Conservation (phyloP, 371 early-diverging fungal species). For the Choanephora cucurbitarum region DNA sequence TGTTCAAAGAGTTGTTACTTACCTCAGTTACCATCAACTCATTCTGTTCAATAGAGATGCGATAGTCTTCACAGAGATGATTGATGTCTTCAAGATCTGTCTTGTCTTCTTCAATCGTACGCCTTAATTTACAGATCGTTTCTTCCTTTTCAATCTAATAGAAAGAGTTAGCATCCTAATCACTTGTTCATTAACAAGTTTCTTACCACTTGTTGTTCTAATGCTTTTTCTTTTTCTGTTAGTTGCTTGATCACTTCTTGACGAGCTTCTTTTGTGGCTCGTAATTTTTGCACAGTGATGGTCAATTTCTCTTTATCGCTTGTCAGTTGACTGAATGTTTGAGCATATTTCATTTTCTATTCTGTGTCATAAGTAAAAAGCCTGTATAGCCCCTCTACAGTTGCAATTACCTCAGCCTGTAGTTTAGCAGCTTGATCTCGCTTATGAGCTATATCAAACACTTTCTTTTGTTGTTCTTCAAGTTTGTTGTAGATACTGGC, state of each 20-base stretch:
- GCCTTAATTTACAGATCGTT: conserved; percentile 16
- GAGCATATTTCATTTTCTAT: conserved; percentile 69
- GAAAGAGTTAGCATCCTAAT: background rate
- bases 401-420: conserved; percentile 58
- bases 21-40: conserved; percentile 15
- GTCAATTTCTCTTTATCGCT: conserved; percentile 71
- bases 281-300: conserved; percentile 66
- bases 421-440: conserved; percentile 79
- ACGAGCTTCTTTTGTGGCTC: conserved; percentile 80
- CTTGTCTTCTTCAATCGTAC: conserved; percentile 23
- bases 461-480: conserved; percentile 79
- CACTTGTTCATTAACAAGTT: background rate
- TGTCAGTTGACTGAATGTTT: conserved; percentile 68
- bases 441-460: conserved; percentile 69
- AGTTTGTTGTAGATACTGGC: conserved; percentile 76
- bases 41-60: conserved; percentile 22
- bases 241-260: conserved; percentile 74
- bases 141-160: conserved; percentile 22
- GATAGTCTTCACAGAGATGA: conserved; percentile 26
- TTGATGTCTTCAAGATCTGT: conserved; percentile 26
- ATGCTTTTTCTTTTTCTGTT: conserved; percentile 76
- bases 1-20: background rate
- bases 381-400: background rate
- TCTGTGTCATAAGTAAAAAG: too few species aligned
- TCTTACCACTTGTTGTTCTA: conserved; percentile 64